A percentile compares a stretch with the other conserved stretches of the same genome.
Evolutionary conservation across 129 eudicot species (phyloP).

Genomic region (Lactuca saligna): DNA sequence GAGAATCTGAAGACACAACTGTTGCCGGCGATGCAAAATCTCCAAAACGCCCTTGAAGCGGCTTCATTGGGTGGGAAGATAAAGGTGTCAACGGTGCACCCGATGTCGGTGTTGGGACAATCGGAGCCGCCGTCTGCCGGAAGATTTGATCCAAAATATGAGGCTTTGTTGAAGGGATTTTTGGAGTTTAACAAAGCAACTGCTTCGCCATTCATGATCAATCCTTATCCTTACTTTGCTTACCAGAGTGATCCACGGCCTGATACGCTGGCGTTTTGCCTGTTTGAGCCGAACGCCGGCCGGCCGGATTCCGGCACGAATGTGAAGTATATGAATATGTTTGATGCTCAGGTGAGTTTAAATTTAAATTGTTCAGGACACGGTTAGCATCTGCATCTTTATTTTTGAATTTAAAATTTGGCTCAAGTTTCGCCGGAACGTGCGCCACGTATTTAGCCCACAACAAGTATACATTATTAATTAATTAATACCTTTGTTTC

Average conservation of each 20-base stretch:
- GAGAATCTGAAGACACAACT: constrained; percentile 45
- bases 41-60: constrained; percentile 58
- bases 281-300: constrained; percentile 82
- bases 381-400: constrained; percentile 13
- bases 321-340: constrained; percentile 82
- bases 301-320: constrained; percentile 72
- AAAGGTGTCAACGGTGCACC: constrained; percentile 80
- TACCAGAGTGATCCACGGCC: constrained; percentile 81
- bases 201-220: constrained; percentile 75
- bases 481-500: neutral
- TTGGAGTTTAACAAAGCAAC: constrained; percentile 54
- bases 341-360: constrained; percentile 76
- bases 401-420: neutral
- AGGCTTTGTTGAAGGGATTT: constrained; percentile 55
- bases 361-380: constrained; percentile 13
- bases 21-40: constrained; percentile 77
- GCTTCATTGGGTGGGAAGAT: constrained; percentile 57
- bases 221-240: constrained; percentile 87
- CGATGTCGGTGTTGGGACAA: constrained; percentile 65
- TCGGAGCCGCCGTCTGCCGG: constrained; percentile 94
- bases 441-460: constrained; percentile 14
- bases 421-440: constrained; percentile 12
- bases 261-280: constrained; percentile 70
- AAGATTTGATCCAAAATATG: constrained; percentile 46
- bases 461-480: neutral